Percentiles rank a stretch among this genome's conserved stretches.
Conservation (phyloP, 2,329 filamentous ascomycete species). For the Cercospora brassicicola region DNA sequence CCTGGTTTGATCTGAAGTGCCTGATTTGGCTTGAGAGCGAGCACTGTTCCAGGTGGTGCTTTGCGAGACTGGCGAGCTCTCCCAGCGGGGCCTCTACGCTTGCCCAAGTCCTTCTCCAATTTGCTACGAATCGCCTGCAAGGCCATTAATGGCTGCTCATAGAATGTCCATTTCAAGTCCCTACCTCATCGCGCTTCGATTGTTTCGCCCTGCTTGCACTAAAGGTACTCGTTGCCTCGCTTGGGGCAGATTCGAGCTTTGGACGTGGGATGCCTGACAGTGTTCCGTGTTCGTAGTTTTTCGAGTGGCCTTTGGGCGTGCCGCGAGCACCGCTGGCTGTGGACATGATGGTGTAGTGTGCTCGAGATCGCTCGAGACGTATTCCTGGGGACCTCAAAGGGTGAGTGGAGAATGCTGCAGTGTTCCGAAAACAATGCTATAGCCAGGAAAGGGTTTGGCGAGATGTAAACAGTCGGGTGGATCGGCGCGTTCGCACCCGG, state of each 20-base stretch:
- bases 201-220: conserved; percentile 95
- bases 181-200: conserved; percentile 95
- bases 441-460: not conserved
- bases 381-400: not conserved
- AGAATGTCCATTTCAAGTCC: conserved; percentile 8
- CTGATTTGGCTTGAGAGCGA: conserved; percentile 90
- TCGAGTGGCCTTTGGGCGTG: conserved; percentile 61
- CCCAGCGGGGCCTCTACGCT: conserved; percentile 82
- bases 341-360: conserved; percentile 52
- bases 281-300: conserved; percentile 55
- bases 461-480: not conserved
- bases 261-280: conserved; percentile 71
- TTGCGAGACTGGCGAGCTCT: conserved; percentile 85
- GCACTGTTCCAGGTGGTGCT: conserved; percentile 91
- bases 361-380: not conserved
- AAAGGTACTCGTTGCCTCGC: conserved; percentile 65
- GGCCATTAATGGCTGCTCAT: conserved; percentile 8
- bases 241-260: conserved; percentile 59
- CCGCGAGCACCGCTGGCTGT: conserved; percentile 66
- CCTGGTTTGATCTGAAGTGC: conserved; percentile 96
- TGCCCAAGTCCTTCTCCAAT: conserved; percentile 95
- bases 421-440: not conserved
- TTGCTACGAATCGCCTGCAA: conserved; percentile 88
- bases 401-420: not conserved
- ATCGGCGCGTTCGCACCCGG: not conserved